These are phyloP conservation scores for Eutrema heterophyllum DNA, from an alignment of 345 rosid genomes.

Conservation along the genomic window DNA sequence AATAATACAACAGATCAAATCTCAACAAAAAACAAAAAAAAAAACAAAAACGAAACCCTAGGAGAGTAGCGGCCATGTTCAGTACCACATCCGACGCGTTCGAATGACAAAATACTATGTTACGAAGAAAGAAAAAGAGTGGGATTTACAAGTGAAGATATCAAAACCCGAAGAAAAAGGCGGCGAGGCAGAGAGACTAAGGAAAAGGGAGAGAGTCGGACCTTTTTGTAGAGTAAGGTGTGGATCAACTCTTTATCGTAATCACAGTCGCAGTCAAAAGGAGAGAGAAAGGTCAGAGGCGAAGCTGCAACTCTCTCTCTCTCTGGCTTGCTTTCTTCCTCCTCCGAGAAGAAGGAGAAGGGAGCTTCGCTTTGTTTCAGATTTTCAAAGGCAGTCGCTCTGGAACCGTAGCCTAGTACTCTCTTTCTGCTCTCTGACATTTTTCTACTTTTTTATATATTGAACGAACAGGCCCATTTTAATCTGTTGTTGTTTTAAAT, in stretches of 20 bases:
- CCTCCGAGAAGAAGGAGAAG: neutral
- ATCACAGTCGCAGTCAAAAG: neutral
- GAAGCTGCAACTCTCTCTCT: slow-evolving; percentile 8
- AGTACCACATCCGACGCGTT: neutral
- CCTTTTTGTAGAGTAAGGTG: neutral
- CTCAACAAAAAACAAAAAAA: neutral
- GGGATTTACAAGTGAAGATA: neutral
- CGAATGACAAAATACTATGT: too few relatives aligned
- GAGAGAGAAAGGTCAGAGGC: neutral
- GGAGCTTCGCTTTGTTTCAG: neutral
- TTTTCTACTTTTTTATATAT: neutral
- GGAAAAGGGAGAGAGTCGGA: slow-evolving; percentile 10
- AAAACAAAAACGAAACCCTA: neutral
- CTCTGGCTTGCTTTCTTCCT: neutral
- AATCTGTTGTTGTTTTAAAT: neutral
- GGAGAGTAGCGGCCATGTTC: neutral
- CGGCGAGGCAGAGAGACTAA: neutral
- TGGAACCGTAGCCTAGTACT: neutral
- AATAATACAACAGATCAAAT: neutral
- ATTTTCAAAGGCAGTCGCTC: slow-evolving; percentile 8
- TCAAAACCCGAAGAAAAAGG: neutral
- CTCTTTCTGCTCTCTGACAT: neutral
- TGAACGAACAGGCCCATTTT: slow-evolving; percentile 1
- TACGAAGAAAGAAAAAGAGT: neutral
- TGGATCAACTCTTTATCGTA: neutral